These are phyloP conservation scores for Geotrichum citri-aurantii DNA, from an alignment of 1,139 yeast species.

Conservation along the genomic window DNA sequence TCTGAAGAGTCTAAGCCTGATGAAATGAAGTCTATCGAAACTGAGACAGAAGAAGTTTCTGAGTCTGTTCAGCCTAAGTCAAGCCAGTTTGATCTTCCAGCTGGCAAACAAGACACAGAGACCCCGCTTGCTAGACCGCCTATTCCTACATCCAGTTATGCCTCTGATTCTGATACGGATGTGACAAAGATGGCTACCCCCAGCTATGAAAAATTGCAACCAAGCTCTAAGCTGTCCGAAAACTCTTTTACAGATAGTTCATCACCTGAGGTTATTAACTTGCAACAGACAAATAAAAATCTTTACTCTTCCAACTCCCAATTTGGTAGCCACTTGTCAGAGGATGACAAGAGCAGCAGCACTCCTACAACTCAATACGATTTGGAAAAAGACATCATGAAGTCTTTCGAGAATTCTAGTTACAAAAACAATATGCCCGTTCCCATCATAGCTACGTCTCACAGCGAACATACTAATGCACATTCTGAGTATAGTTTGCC, in stretches of 20 bases:
- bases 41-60: background rate
- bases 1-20: background rate
- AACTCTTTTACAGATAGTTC: background rate
- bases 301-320: background rate
- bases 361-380: constrained; percentile 6
- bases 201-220: constrained; percentile 4
- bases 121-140: background rate
- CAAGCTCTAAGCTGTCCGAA: background rate
- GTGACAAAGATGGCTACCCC: background rate
- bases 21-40: background rate
- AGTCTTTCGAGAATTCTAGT: constrained; percentile 3
- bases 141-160: background rate
- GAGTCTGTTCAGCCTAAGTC: background rate
- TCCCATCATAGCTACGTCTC: background rate
- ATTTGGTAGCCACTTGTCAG: background rate
- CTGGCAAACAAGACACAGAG: background rate
- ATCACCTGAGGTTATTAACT: background rate
- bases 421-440: background rate
- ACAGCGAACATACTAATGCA: background rate
- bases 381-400: constrained; percentile 13
- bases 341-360: background rate
- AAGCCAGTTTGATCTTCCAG: background rate
- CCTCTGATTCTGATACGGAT: background rate
- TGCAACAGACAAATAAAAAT: background rate
- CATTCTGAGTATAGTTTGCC: constrained; percentile 3